Evolutionary conservation across 176 grass and related monocot genomes (phyloP).

Genomic region (sorghum (Sorghum bicolor)): Sorghum_bicolor_NCBIv3 NC_012871.2:71244501-71245000

Average conservation of each 20-base stretch:
- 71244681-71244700: neutral
- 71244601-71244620: neutral
- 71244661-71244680: neutral
- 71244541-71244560: neutral
- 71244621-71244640: neutral
- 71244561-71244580: neutral
- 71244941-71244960: slow-evolving; percentile 95
- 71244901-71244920: slow-evolving; percentile 54
- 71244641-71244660: neutral
- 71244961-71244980: slow-evolving; percentile 74
- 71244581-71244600: neutral
- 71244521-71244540: neutral
- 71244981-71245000: slow-evolving; percentile 93
- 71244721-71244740: slow-evolving; percentile 1
- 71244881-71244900: neutral
- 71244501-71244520: neutral
- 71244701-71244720: neutral
- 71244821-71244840: neutral
- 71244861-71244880: neutral
- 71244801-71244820: neutral
- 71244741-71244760: neutral
- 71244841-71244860: neutral
- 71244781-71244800: slow-evolving; percentile 1
- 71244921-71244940: slow-evolving; percentile 78
- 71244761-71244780: neutral